Percentiles rank a stretch among this genome's conserved stretches.
Conservation (phyloP, 495 filamentous ascomycete genomes). For the Lasiosphaeria miniovina region DNA sequence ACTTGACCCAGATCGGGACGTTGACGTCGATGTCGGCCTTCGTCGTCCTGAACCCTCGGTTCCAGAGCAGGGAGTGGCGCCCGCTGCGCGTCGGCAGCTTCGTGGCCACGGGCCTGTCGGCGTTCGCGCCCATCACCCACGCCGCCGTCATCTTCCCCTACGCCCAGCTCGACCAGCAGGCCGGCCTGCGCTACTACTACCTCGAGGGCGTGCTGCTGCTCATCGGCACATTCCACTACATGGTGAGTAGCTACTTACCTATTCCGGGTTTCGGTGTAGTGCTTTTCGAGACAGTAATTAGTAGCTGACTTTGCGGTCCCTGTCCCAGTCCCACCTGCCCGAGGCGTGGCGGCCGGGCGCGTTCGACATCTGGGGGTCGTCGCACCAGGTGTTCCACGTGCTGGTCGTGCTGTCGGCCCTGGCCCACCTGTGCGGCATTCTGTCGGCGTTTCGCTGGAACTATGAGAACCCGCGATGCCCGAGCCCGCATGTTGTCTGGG, state of each 20-base stretch:
- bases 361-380: constrained; percentile 63
- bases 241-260: constrained; percentile 1
- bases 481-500: background rate
- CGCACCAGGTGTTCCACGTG: constrained; percentile 67
- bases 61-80: constrained; percentile 67
- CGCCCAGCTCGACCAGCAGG: constrained; percentile 20
- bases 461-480: constrained; percentile 17
- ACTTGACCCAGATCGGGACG: constrained; percentile 55
- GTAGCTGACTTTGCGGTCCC: background rate
- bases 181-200: constrained; percentile 34
- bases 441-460: constrained; percentile 19
- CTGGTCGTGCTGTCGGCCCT: constrained; percentile 15
- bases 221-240: constrained; percentile 13
- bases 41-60: constrained; percentile 61
- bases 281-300: constrained; percentile 8
- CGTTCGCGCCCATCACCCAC: constrained; percentile 33
- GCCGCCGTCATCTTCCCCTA: constrained; percentile 21
- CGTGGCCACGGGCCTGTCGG: constrained; percentile 75
- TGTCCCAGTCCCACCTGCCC: constrained; percentile 36
- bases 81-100: constrained; percentile 76
- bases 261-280: too few species aligned
- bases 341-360: constrained; percentile 52
- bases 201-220: constrained; percentile 58
- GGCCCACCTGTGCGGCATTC: constrained; percentile 18
- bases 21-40: constrained; percentile 61